Evolutionary conservation across 169 alveolate species (phyloP), one percentile per base, ranked within the genome.

Genomic region (Cryptosporidium parvum): DNA sequence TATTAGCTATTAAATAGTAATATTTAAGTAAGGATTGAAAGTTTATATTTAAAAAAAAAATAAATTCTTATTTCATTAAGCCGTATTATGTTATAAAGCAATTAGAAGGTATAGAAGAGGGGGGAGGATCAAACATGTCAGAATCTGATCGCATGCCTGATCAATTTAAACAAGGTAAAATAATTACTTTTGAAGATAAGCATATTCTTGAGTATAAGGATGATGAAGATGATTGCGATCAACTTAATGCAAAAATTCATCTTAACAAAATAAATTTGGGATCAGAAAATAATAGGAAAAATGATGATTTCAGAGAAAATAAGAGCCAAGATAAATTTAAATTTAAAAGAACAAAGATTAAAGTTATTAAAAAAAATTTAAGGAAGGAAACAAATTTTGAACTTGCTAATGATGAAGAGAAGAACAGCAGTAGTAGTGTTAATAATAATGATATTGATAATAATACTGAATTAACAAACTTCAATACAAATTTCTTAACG

Each of bases 281-380:
- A 9, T 16, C 39, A 35, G 26, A 42, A 73, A 16, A 26, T 73
- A 69, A 69, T 35, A 39, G 29, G 23, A 29, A 65, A 31, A 14
- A 65, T 65, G 18, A n/a, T 10, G 72, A 65, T n/a, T 29, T 29
- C 3, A 12, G 42, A 6, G 26, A 65, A 29, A 69, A 23, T 39
- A 29, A 35, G 9, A 7, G 37, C 37, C 1, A 6, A 21, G 62
- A 35, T 42, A 69, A 69, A 16, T 39, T 69, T 33, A 69, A 39
- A 21, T 73, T 56, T 58, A 73, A 73, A 73, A 73, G 70, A 56
- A 73, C 62, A 37, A 59, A 53, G 39, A 73, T 73, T n/a, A 16
- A 58, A 14, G 70, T 73, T 7, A 73, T 73, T 26, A 73, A 73
- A 33, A 52, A 23, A 31, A 73, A 58, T 58, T 44, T 53, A 16